A percentile compares a stretch with the other conserved stretches of the same genome.
phyloP scores from a whole-genome alignment of 2,329 filamentous ascomycete genomes.

The Herpotrichia juniperi region DNA sequence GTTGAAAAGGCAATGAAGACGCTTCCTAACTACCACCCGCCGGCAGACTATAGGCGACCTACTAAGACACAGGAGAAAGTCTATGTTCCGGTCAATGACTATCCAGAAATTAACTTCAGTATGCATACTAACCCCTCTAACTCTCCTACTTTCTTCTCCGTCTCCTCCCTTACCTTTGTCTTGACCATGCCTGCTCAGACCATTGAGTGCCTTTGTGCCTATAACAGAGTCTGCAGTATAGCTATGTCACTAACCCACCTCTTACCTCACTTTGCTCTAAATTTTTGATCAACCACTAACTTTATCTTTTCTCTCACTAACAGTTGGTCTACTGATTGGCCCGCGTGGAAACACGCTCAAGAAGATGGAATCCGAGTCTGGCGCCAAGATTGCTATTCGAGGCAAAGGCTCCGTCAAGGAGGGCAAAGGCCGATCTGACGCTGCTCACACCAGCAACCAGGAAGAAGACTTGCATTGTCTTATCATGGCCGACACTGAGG shows the following conservation, averaged over 20 bases:
- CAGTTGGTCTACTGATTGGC: constrained; percentile 99
- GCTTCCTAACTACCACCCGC: constrained; percentile 98
- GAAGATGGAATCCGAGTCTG: constrained; percentile 98
- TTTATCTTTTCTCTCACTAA: constrained; percentile 81
- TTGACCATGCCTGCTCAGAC: constrained; percentile 52
- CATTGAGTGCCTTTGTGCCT: constrained; percentile 33
- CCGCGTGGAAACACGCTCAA: constrained; percentile 99
- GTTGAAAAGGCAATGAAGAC: constrained; percentile 99
- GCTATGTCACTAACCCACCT: constrained; percentile 49
- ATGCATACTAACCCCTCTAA: constrained; percentile 97
- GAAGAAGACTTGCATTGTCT: constrained; percentile 98
- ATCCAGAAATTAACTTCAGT: constrained; percentile 99
- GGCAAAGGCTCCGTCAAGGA: constrained; percentile 99
- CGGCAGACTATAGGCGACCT: constrained; percentile 95
- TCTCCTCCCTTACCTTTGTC: constrained; percentile 52
- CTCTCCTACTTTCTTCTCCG: constrained; percentile 41
- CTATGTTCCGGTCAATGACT: constrained; percentile 99
- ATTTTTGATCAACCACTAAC: constrained; percentile 74
- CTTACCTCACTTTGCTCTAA: constrained; percentile 30
- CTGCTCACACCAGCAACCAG: constrained; percentile 99
- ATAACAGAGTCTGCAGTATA: constrained; percentile 42
- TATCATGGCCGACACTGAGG: constrained; percentile 99
- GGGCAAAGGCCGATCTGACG: constrained; percentile 98
- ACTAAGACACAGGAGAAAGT: constrained; percentile 99
- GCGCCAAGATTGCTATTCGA: constrained; percentile 98